Conservation (phyloP, 106 monocot species). For the Narthecium ossifragum region DNA sequence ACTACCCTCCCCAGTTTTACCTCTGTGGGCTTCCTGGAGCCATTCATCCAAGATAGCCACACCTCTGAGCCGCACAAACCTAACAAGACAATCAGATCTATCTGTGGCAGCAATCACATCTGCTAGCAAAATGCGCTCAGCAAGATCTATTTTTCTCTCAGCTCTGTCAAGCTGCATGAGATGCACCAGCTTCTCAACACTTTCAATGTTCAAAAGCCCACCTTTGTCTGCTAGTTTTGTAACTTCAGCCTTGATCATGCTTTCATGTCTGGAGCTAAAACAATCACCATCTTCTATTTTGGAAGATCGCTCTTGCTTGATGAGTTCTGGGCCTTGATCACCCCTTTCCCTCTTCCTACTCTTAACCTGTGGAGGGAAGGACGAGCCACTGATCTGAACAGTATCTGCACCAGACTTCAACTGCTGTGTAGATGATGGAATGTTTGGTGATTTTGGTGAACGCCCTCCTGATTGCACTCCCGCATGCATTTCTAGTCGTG, state of each 20-base stretch:
- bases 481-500: conserved; percentile 92
- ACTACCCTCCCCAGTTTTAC: conserved; percentile 58
- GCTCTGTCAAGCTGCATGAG: conserved; percentile 75
- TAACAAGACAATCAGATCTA: conserved; percentile 63
- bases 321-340: conserved; percentile 54
- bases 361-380: conserved; percentile 41
- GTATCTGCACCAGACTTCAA: conserved; percentile 77
- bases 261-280: conserved; percentile 32
- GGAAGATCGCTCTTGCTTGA: conserved; percentile 45
- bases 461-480: conserved; percentile 84
- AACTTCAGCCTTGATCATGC: conserved; percentile 60
- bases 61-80: conserved; percentile 74
- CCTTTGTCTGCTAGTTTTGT: conserved; percentile 86
- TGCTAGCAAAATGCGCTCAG: conserved; percentile 65
- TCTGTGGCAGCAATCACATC: conserved; percentile 94
- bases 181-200: conserved; percentile 71
- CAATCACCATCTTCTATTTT: conserved; percentile 64
- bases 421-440: conserved; percentile 58
- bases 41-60: conserved; percentile 68
- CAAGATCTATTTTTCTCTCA: conserved; percentile 72
- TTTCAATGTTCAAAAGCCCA: conserved; percentile 52
- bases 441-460: conserved; percentile 79
- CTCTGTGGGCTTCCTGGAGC: conserved; percentile 88
- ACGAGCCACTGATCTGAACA: conserved; percentile 47
- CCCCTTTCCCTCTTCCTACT: conserved; percentile 76